phyloP scores from a whole-genome alignment of 2,329 filamentous ascomycete species.

The Calonectria pteridis region DNA sequence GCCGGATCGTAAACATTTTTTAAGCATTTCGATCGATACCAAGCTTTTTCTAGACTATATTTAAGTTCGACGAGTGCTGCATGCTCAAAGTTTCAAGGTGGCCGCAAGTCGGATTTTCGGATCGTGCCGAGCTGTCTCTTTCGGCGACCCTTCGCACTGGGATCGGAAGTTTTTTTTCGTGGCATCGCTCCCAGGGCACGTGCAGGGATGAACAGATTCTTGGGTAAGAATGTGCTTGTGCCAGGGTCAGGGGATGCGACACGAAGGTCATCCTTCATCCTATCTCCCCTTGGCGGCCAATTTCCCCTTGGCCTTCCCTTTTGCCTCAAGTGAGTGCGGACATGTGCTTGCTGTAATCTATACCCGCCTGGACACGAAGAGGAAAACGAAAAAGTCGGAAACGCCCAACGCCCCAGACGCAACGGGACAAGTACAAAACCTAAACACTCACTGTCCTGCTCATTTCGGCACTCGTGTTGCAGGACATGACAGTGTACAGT shows the following conservation, averaged over 20 bases:
- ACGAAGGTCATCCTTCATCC: not conserved
- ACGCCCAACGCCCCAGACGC: not conserved
- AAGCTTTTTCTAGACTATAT: not conserved
- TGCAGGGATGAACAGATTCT: not conserved
- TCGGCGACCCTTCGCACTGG: not conserved
- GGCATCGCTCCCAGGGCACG: not conserved
- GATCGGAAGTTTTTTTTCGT: not conserved
- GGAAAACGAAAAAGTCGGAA: not conserved
- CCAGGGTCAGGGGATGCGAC: not conserved
- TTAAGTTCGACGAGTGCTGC: not conserved
- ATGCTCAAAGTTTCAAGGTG: not conserved
- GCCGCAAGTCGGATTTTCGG: not conserved
- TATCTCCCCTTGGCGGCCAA: not conserved
- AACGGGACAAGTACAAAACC: not conserved
- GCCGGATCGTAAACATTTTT: not conserved
- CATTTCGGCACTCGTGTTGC: not conserved
- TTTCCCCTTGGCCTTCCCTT: too few species aligned
- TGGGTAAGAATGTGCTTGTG: not conserved
- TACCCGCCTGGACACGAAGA: not conserved
- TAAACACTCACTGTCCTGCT: not conserved
- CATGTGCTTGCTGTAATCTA: not conserved
- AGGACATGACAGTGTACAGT: not conserved
- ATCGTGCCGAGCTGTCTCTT: not conserved
- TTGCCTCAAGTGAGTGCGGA: not conserved
- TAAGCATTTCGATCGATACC: not conserved